phyloP scores from a whole-genome alignment of 2,329 filamentous ascomycete species.

The Emydomyces testavorans region DNA sequence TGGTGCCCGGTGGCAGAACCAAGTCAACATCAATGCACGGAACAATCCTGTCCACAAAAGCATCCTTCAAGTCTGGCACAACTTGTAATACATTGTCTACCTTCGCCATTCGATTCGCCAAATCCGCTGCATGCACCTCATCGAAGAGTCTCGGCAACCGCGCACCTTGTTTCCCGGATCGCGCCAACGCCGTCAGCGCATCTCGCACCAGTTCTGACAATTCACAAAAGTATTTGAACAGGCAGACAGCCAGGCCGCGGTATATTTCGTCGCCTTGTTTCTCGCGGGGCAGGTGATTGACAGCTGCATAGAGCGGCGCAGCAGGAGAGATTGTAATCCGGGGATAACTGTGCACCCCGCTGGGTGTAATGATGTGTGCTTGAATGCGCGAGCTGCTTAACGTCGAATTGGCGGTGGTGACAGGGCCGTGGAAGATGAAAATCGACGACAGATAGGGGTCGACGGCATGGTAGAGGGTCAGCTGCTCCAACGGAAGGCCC shows the following conservation, averaged over 20 bases:
- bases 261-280: slow-evolving; percentile 92
- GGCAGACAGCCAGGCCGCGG: slow-evolving; percentile 77
- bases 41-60: slow-evolving; percentile 68
- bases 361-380: slow-evolving; percentile 79
- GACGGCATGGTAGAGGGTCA: slow-evolving; percentile 78
- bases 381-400: slow-evolving; percentile 88
- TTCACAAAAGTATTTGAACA: slow-evolving; percentile 90
- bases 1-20: slow-evolving; percentile 66
- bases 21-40: slow-evolving; percentile 82
- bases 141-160: slow-evolving; percentile 63
- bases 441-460: slow-evolving; percentile 72
- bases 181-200: slow-evolving; percentile 48
- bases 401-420: slow-evolving; percentile 75
- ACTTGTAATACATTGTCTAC: slow-evolving; percentile 67
- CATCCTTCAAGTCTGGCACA: slow-evolving; percentile 59
- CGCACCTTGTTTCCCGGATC: slow-evolving; percentile 46
- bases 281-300: slow-evolving; percentile 79
- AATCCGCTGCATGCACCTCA: slow-evolving; percentile 82
- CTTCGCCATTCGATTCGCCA: slow-evolving; percentile 73
- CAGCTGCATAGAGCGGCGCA: slow-evolving; percentile 80
- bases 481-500: slow-evolving; percentile 63
- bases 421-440: slow-evolving; percentile 83
- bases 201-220: slow-evolving; percentile 65
- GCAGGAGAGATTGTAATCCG: slow-evolving; percentile 88
- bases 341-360: slow-evolving; percentile 78